Percentiles rank a stretch among this genome's conserved stretches.
Conservation (phyloP, 345 rosid species). For the Arabidopsis arenosa region DNA sequence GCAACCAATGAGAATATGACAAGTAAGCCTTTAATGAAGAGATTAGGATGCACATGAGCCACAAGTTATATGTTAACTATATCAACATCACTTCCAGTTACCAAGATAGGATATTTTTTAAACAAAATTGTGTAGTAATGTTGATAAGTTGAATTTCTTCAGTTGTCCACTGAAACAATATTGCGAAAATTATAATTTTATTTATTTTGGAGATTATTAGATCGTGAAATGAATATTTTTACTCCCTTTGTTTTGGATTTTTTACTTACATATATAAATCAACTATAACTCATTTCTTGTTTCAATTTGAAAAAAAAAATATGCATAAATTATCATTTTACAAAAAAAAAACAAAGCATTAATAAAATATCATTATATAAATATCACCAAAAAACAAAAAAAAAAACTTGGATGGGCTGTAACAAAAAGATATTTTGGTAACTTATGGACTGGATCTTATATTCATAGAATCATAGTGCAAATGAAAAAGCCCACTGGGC, state of each 20-base stretch:
- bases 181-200: too few species aligned
- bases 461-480: background rate
- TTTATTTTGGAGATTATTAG: too few species aligned
- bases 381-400: background rate
- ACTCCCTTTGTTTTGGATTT: background rate
- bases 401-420: background rate
- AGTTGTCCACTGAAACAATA: background rate
- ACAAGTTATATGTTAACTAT: background rate
- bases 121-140: too few species aligned
- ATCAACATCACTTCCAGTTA: background rate
- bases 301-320: background rate
- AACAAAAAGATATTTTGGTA: background rate
- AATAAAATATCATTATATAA: background rate
- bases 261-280: background rate
- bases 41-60: constrained; percentile 45
- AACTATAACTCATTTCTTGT: background rate
- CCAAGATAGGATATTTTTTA: too few species aligned
- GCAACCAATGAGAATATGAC: constrained; percentile 33
- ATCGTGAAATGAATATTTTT: too few species aligned
- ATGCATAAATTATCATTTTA: background rate
- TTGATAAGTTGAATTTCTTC: too few species aligned
- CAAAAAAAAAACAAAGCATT: background rate
- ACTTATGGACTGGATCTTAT: background rate
- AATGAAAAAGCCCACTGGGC: constrained; percentile 15
- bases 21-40: background rate